Conservation (phyloP, 2,329 filamentous ascomycete genomes). For the Epichloe baconii region DNA sequence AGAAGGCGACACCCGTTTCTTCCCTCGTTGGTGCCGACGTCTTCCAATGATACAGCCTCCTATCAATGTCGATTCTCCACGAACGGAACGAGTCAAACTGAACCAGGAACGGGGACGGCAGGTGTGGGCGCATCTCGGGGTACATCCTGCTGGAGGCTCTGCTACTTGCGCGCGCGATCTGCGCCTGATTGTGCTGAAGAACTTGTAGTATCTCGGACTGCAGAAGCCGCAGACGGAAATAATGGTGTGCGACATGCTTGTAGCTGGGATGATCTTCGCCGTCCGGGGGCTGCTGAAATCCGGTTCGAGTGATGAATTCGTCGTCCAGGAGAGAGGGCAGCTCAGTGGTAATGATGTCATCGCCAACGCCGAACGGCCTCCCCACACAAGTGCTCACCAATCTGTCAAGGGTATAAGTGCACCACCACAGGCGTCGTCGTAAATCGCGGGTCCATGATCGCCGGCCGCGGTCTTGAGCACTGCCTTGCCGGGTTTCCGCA, state of each 20-base stretch:
- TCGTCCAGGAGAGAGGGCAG: constrained; percentile 86
- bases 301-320: constrained; percentile 68
- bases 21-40: constrained; percentile 61
- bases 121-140: constrained; percentile 61
- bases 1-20: constrained; percentile 80
- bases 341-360: constrained; percentile 90
- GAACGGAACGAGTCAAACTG: constrained; percentile 75
- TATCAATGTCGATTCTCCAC: constrained; percentile 82
- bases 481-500: constrained; percentile 12
- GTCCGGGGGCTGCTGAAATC: constrained; percentile 50
- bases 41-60: constrained; percentile 76
- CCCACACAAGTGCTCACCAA: constrained; percentile 90
- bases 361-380: constrained; percentile 85
- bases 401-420: constrained; percentile 88
- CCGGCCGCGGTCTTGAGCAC: constrained; percentile 43
- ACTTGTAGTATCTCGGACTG: constrained; percentile 95
- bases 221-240: constrained; percentile 74
- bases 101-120: constrained; percentile 75
- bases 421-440: constrained; percentile 86
- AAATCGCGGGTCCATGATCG: constrained; percentile 79
- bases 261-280: constrained; percentile 60
- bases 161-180: constrained; percentile 55
- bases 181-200: constrained; percentile 79
- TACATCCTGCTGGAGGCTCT: constrained; percentile 51
- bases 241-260: constrained; percentile 84